These are phyloP conservation scores for Botrytis aclada DNA, from an alignment of 2,329 filamentous ascomycete genomes.

Conservation along the genomic window DNA sequence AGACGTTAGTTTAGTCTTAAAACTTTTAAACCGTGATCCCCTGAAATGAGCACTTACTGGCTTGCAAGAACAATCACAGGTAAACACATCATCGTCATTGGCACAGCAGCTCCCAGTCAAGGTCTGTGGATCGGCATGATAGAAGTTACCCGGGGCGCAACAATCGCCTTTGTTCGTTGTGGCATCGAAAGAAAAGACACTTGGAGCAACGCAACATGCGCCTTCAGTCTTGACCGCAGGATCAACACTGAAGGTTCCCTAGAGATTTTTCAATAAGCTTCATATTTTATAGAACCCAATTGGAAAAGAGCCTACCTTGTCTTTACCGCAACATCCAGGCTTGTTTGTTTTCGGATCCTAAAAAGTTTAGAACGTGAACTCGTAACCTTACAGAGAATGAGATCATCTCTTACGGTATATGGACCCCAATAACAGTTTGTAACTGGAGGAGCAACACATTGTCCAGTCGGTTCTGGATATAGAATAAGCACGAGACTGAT, in stretches of 20 bases:
- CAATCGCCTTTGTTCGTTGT: background rate
- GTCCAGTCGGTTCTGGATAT: background rate
- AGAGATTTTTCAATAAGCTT: background rate
- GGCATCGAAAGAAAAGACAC: background rate
- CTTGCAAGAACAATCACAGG: constrained; percentile 17
- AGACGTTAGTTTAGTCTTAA: background rate
- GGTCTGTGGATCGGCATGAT: background rate
- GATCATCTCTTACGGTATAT: background rate
- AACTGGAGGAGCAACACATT: constrained; percentile 5
- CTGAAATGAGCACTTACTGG: background rate
- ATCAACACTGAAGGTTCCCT: constrained; percentile 9
- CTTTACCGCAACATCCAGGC: constrained; percentile 1
- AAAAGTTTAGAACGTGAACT: background rate
- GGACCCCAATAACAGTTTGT: constrained; percentile 12
- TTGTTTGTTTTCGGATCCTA: background rate
- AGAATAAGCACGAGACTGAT: background rate
- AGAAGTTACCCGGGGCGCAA: background rate
- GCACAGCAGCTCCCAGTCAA: constrained; percentile 4
- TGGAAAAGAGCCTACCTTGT: background rate
- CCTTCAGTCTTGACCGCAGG: background rate
- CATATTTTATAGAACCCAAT: background rate
- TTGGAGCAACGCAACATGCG: constrained; percentile 10
- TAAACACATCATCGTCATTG: constrained; percentile 7
- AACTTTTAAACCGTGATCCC: too few relatives aligned
- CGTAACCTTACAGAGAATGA: too few relatives aligned